Base-by-base conservation (phyloP, 441 rosid species). In the Populus hybrid region DNA sequence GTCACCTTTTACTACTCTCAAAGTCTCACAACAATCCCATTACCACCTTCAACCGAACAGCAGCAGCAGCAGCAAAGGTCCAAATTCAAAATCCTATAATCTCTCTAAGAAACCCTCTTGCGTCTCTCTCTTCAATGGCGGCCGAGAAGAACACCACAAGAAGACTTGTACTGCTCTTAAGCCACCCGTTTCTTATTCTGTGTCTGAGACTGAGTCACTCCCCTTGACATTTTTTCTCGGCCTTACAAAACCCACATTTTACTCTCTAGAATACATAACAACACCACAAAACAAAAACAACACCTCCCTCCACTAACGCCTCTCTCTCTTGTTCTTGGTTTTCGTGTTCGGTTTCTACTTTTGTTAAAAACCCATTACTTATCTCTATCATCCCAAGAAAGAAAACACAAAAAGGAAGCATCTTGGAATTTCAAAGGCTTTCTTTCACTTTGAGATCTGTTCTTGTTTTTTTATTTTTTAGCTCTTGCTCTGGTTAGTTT, bases 81-180 rank as follows among this genome's bases (percentile, higher is more conserved):
- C 85, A 87, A 75, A 83, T 26, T 87, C 92, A 85, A 89, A 73
- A 85, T 53, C 83, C 84, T 74, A 82, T 82, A 79, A 80, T 30
- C 70, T 67, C 36, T 67, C 70, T 32, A 32, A 32, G 32, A 69
- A 34, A 30, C 71, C 35, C 5, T 21, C 50, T 26, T 24, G 53
- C 18, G 67, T 74, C 79, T 71, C 72, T 76, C 78, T 81, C 80
- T 82, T 73, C 74, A 82, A 87, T 86, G 94, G 90, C 92, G 86
- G 90, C 89, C 87, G 78, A 50, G 73, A 70, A 72, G 64, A 68
- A 20, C 65, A 61, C 50, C 78, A 57, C 32, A 24, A 26, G 35
- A 61, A 65, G 34, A 53, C 57, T 20, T 65, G n/a, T 10, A 65
- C 69, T 34, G 70, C 73, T 79, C 71, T 69, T 18, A 34, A 73